phyloP scores from a whole-genome alignment of 2,329 filamentous ascomycete genomes.

The Tolypocladium nubicola region DNA sequence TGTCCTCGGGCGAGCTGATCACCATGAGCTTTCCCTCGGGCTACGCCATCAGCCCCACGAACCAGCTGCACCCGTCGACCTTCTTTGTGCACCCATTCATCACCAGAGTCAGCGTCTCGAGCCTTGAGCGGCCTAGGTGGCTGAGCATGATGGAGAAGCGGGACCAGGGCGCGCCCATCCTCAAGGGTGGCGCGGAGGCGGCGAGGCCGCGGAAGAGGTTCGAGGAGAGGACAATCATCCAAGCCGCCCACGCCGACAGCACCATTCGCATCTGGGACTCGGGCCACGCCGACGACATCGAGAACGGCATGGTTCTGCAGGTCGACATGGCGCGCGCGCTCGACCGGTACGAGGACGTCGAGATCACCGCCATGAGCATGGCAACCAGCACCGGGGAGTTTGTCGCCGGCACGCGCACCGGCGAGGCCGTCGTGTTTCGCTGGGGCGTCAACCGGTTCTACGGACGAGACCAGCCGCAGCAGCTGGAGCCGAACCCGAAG shows the following conservation, averaged over 20 bases:
- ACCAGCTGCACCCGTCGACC: conserved; percentile 80
- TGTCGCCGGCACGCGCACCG: conserved; percentile 66
- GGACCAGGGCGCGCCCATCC: conserved; percentile 63
- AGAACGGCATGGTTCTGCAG: conserved; percentile 73
- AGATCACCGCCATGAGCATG: conserved; percentile 71
- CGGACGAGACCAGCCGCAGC: conserved; percentile 47
- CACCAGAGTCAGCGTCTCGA: conserved; percentile 58
- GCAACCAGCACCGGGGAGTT: conserved; percentile 75
- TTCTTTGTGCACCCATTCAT: conserved; percentile 88
- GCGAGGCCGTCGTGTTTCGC: conserved; percentile 79
- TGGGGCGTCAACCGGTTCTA: conserved; percentile 75
- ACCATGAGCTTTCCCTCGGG: conserved; percentile 90
- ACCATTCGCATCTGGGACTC: conserved; percentile 89
- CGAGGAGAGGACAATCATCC: conserved; percentile 73
- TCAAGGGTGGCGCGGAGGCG: conserved; percentile 70
- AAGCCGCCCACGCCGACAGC: conserved; percentile 82
- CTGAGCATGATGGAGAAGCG: conserved; percentile 82
- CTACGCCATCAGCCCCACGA: conserved; percentile 82
- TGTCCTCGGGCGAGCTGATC: conserved; percentile 80
- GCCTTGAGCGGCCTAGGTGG: conserved; percentile 72
- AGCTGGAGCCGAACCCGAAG: conserved; percentile 50
- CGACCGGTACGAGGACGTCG: conserved; percentile 65
- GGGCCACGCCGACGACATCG: conserved; percentile 85
- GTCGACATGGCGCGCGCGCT: conserved; percentile 78
- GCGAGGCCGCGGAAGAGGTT: conserved; percentile 62